Percentiles rank a stretch among this genome's conserved stretches.
Evolutionary conservation across 2,329 filamentous ascomycete species (phyloP).

Genomic region (Phyllosticta ampelicida): DNA sequence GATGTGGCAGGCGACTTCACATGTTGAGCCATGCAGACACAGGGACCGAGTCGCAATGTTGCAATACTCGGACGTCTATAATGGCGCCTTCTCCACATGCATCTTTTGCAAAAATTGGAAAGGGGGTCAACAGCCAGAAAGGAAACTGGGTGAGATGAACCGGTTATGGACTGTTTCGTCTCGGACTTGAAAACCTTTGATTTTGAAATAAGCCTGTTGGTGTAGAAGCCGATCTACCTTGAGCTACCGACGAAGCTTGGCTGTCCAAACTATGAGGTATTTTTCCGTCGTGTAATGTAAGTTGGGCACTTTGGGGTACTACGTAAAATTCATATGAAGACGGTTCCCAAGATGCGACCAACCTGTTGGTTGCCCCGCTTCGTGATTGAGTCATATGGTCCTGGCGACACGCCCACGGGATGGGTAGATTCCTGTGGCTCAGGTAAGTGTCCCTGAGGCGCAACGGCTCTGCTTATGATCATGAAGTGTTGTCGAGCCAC

Average conservation of each 20-base stretch:
- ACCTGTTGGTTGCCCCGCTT: not conserved
- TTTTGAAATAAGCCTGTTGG: not conserved
- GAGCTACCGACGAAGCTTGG: not conserved
- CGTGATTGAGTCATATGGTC: not conserved
- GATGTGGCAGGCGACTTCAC: slow-evolving; percentile 6
- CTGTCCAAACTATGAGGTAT: not conserved
- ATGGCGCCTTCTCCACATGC: not conserved
- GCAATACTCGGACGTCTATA: not conserved
- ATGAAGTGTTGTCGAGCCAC: not conserved
- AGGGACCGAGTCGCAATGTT: not conserved
- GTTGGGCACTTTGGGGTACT: not conserved
- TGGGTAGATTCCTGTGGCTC: not conserved
- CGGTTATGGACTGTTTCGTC: too few relatives aligned
- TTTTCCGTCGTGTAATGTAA: not conserved
- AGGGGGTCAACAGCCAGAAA: too few relatives aligned
- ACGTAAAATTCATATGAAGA: not conserved
- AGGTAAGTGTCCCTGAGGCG: not conserved
- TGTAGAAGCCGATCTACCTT: not conserved
- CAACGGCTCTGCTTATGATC: not conserved
- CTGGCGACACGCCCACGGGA: not conserved
- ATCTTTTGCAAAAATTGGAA: not conserved
- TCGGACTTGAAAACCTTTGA: not conserved
- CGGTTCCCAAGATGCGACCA: not conserved
- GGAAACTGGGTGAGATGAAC: too few relatives aligned
- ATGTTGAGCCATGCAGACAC: not conserved